A percentile compares a stretch with the other conserved stretches of the same genome.
phyloP scores from a whole-genome alignment of 148 eudicot genomes.

The Tetragonia tetragonoides region DNA sequence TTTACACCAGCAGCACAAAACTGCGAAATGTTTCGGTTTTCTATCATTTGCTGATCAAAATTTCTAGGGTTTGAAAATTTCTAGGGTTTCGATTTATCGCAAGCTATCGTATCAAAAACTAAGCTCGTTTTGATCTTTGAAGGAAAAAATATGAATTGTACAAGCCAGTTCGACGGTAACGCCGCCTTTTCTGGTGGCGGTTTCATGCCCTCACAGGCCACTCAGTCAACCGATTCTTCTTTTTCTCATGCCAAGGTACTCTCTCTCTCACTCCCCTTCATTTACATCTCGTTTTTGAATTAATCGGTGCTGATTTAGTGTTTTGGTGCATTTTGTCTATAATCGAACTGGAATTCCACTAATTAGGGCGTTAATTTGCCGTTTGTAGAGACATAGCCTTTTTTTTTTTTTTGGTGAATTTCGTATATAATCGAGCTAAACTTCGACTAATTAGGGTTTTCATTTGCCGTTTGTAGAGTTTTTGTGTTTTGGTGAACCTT shows the following conservation, averaged over 20 bases:
- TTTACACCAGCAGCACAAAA: neutral
- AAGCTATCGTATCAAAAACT: neutral
- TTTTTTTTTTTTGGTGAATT: too few species aligned
- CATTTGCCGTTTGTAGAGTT: neutral
- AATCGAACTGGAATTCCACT: neutral
- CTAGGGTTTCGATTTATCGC: neutral
- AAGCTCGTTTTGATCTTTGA: neutral
- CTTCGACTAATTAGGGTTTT: neutral
- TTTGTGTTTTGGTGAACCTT: neutral
- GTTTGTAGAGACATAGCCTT: too few species aligned
- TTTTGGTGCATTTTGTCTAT: neutral
- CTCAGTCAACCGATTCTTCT: constrained; percentile 59
- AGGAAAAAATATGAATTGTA: constrained; percentile 15
- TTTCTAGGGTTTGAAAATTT: constrained; percentile 27
- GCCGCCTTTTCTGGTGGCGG: constrained; percentile 80
- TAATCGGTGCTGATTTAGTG: neutral
- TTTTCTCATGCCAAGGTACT: constrained; percentile 53
- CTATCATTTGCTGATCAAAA: neutral
- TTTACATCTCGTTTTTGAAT: neutral
- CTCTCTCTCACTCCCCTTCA: neutral
- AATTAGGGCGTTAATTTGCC: neutral
- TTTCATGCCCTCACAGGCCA: constrained; percentile 75
- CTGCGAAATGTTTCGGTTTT: neutral
- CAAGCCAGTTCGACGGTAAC: constrained; percentile 56
- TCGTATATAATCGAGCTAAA: neutral